These are phyloP conservation scores for Sarocladium oryzae DNA, from an alignment of 2,329 filamentous ascomycete genomes.

Conservation along the genomic window DNA sequence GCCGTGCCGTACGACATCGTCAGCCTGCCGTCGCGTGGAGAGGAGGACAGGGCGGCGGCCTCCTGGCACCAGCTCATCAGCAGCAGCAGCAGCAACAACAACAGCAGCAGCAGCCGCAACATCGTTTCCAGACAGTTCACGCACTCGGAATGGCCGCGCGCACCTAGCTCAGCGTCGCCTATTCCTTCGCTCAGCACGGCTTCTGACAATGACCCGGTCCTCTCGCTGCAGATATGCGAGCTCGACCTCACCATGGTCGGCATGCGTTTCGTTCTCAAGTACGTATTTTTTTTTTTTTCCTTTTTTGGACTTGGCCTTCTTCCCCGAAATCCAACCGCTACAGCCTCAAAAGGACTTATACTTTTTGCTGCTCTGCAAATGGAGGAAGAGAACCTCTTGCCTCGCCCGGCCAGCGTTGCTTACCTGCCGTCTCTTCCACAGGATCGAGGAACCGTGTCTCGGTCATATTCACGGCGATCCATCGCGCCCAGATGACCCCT, in stretches of 20 bases:
- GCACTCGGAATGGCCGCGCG: not conserved
- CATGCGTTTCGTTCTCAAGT: conserved; percentile 8
- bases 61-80: not conserved
- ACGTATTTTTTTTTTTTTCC: too few relatives aligned
- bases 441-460: conserved; percentile 7
- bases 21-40: not conserved
- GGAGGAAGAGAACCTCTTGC: too few relatives aligned
- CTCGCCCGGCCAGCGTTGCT: too few relatives aligned
- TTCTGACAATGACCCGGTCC: not conserved
- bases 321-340: too few relatives aligned
- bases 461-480: conserved; percentile 5
- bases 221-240: not conserved
- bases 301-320: too few relatives aligned
- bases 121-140: not conserved
- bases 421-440: too few relatives aligned
- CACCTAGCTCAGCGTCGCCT: not conserved
- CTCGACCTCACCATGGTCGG: conserved; percentile 4
- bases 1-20: not conserved
- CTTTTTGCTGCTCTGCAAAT: too few relatives aligned
- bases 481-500: not conserved
- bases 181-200: not conserved
- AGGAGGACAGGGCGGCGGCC: not conserved
- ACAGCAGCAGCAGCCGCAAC: not conserved
- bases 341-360: too few relatives aligned
- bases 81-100: not conserved